phyloP scores from a whole-genome alignment of 257 asterid genomes.

The Euphrasia confusa region DNA sequence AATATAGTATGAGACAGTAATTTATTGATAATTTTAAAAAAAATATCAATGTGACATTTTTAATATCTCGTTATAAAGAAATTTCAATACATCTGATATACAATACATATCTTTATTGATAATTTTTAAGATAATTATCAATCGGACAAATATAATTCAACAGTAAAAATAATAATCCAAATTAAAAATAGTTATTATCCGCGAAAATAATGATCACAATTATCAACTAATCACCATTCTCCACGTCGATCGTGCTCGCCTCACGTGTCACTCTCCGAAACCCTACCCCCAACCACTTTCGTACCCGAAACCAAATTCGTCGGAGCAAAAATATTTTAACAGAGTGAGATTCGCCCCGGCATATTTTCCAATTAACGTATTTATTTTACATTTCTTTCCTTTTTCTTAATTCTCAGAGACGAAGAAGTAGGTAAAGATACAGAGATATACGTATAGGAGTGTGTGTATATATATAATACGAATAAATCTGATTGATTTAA shows the following conservation, averaged over 20 bases:
- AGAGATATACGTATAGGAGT: not conserved
- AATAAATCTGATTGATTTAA: conserved; percentile 10
- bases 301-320: not conserved
- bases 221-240: conserved; percentile 32
- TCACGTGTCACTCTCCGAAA: conserved; percentile 41
- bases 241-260: conserved; percentile 32
- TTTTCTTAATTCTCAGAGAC: not conserved
- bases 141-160: too few species aligned
- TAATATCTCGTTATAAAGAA: too few species aligned
- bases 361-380: not conserved
- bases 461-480: not conserved
- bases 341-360: conserved; percentile 2
- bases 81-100: too few species aligned
- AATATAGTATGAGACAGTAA: too few species aligned
- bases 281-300: conserved; percentile 12
- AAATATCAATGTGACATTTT: too few species aligned
- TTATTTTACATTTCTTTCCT: not conserved
- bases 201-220: conserved; percentile 22
- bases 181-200: too few species aligned
- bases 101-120: too few species aligned
- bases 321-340: not conserved
- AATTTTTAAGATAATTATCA: too few species aligned
- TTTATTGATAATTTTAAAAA: too few species aligned
- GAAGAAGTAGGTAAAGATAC: not conserved
- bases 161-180: too few species aligned